Evolutionary conservation across 345 rosid species (phyloP).

Genomic region (Mangifera indica): DNA sequence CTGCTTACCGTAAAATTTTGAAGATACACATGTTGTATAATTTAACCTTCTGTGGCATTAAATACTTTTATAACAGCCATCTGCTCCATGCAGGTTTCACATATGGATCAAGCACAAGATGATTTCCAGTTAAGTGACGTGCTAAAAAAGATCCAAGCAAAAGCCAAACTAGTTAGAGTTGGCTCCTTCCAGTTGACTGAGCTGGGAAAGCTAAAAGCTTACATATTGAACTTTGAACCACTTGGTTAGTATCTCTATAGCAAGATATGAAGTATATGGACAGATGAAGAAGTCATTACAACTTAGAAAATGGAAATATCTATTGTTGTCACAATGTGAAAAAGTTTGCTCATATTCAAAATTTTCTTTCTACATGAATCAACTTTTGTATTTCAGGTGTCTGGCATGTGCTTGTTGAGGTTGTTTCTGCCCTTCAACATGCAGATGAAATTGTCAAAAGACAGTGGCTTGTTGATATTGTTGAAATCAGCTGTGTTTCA

Average conservation of each 20-base stretch:
- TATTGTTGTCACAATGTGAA: neutral
- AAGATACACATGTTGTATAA: neutral
- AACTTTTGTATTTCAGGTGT: slow-evolving; percentile 43
- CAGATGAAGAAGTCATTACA: slow-evolving; percentile 6
- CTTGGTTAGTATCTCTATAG: slow-evolving; percentile 50
- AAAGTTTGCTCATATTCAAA: neutral
- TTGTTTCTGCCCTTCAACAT: slow-evolving; percentile 62
- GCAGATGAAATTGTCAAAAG: slow-evolving; percentile 71
- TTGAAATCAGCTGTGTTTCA: slow-evolving; percentile 83
- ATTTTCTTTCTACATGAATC: slow-evolving; percentile 14
- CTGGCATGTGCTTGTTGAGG: slow-evolving; percentile 71
- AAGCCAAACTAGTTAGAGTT: slow-evolving; percentile 65
- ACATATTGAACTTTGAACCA: slow-evolving; percentile 52
- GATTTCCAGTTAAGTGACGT: slow-evolving; percentile 30
- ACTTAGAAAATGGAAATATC: neutral
- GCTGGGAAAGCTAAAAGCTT: slow-evolving; percentile 64
- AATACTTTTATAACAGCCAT: slow-evolving; percentile 2
- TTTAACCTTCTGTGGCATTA: slow-evolving; percentile 12
- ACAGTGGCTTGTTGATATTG: slow-evolving; percentile 82
- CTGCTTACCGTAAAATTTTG: neutral
- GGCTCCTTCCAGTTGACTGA: slow-evolving; percentile 56
- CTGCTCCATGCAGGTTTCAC: slow-evolving; percentile 42
- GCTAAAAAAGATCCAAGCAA: slow-evolving; percentile 65
- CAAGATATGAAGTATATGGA: neutral
- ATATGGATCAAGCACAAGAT: slow-evolving; percentile 38